Evolutionary conservation across 345 rosid species (phyloP).

Genomic region (Moringa oleifera): DNA sequence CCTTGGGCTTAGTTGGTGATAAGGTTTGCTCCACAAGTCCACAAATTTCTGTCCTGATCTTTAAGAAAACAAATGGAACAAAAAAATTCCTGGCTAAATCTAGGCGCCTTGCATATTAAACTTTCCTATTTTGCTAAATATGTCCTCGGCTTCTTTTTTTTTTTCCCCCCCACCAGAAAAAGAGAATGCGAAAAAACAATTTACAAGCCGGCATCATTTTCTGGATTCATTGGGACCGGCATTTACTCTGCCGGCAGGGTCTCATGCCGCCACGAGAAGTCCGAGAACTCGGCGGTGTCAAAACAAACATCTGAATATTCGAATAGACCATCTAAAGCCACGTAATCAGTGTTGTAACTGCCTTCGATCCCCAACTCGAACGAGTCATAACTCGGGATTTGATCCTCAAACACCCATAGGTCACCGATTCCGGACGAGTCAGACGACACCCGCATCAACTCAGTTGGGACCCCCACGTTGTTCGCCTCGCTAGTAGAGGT

Average conservation of each 20-base stretch:
- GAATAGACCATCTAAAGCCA: slow-evolving; percentile 44
- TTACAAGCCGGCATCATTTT: slow-evolving; percentile 13
- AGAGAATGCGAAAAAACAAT: slow-evolving; percentile 10
- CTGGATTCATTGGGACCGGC: neutral
- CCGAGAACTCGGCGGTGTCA: slow-evolving; percentile 31
- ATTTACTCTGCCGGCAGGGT: neutral
- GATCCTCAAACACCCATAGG: slow-evolving; percentile 26
- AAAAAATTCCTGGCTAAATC: neutral
- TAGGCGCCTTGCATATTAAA: neutral
- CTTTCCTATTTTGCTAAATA: neutral
- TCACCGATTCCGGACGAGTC: slow-evolving; percentile 9
- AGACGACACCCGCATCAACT: slow-evolving; percentile 12
- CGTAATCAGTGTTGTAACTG: slow-evolving; percentile 27
- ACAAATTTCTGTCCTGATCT: too few relatives aligned
- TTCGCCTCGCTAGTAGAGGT: slow-evolving; percentile 9
- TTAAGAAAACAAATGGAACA: too few relatives aligned
- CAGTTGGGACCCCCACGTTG: neutral
- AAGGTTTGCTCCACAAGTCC: too few relatives aligned
- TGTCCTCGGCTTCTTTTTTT: neutral
- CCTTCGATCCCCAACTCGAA: slow-evolving; percentile 28
- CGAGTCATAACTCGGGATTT: slow-evolving; percentile 33
- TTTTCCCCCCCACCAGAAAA: neutral
- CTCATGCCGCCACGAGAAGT: slow-evolving; percentile 26
- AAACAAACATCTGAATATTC: slow-evolving; percentile 23
- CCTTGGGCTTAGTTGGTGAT: too few relatives aligned